These are phyloP conservation scores for Polygonum aviculare DNA, from an alignment of 148 eudicot genomes.

Conservation along the genomic window DNA sequence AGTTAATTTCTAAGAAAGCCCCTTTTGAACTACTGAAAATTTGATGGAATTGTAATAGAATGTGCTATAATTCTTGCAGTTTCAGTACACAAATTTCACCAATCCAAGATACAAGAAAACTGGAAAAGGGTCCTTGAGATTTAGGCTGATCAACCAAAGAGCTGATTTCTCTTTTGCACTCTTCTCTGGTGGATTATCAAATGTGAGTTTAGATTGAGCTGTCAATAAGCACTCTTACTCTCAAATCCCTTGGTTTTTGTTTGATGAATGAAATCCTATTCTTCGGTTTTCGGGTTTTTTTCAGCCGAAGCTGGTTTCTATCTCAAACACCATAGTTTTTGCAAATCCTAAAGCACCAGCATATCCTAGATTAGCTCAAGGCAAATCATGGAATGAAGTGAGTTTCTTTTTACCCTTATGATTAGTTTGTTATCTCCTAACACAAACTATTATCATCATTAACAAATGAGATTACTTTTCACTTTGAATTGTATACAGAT, in stretches of 20 bases:
- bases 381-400: slow-evolving; percentile 83
- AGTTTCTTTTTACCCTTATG: slow-evolving; percentile 18
- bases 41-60: background rate
- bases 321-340: slow-evolving; percentile 57
- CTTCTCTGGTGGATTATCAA: slow-evolving; percentile 63
- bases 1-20: background rate
- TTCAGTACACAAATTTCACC: slow-evolving; percentile 63
- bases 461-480: background rate
- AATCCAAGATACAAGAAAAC: slow-evolving; percentile 42
- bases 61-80: slow-evolving; percentile 38
- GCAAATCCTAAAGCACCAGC: slow-evolving; percentile 83
- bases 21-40: background rate
- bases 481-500: slow-evolving; percentile 33
- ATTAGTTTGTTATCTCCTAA: background rate
- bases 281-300: background rate
- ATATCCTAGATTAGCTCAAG: slow-evolving; percentile 86
- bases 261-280: background rate
- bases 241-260: background rate
- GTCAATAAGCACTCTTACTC: background rate
- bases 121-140: slow-evolving; percentile 61
- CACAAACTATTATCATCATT: background rate
- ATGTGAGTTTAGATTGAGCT: slow-evolving; percentile 25
- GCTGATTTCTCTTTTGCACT: slow-evolving; percentile 72
- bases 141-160: slow-evolving; percentile 82
- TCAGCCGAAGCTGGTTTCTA: slow-evolving; percentile 81